Percentiles rank a stretch among this genome's conserved stretches.
phyloP scores from a whole-genome alignment of 2,329 filamentous ascomycete species.

The Paraconiothyrium brasiliense region DNA sequence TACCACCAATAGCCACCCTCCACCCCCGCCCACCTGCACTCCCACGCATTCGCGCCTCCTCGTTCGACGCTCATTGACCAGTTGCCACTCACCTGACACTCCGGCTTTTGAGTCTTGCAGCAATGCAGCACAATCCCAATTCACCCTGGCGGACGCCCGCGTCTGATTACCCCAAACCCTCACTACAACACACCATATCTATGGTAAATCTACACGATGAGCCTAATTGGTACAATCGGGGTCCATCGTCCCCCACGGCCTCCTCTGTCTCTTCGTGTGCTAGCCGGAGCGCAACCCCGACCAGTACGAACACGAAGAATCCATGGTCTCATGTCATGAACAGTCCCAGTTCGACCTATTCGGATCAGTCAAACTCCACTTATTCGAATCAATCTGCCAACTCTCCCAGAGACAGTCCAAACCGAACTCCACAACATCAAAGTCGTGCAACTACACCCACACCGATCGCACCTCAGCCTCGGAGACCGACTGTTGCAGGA shows the following conservation, averaged over 20 bases:
- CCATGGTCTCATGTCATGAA: constrained; percentile 50
- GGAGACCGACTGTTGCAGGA: constrained; percentile 44
- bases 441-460: constrained; percentile 50
- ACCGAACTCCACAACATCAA: constrained; percentile 48
- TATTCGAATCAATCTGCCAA: constrained; percentile 41
- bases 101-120: constrained; percentile 27
- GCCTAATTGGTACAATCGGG: constrained; percentile 45
- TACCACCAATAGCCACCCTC: constrained; percentile 31
- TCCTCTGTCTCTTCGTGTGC: constrained; percentile 52
- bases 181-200: constrained; percentile 51
- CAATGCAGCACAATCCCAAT: constrained; percentile 48
- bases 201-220: constrained; percentile 54
- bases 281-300: constrained; percentile 50
- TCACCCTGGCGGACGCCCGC: constrained; percentile 47
- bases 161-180: constrained; percentile 44
- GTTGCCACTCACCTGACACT: constrained; percentile 34
- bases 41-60: constrained; percentile 28
- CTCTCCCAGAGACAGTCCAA: constrained; percentile 47
- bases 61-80: constrained; percentile 33
- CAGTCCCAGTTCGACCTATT: constrained; percentile 41
- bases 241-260: constrained; percentile 48
- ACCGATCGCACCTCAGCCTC: constrained; percentile 49
- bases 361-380: constrained; percentile 39
- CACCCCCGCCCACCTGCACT: constrained; percentile 26
- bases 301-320: constrained; percentile 47